Base-by-base conservation (phyloP, 768 basidiomycete genomes). In the Russula dissimulans region DNA sequence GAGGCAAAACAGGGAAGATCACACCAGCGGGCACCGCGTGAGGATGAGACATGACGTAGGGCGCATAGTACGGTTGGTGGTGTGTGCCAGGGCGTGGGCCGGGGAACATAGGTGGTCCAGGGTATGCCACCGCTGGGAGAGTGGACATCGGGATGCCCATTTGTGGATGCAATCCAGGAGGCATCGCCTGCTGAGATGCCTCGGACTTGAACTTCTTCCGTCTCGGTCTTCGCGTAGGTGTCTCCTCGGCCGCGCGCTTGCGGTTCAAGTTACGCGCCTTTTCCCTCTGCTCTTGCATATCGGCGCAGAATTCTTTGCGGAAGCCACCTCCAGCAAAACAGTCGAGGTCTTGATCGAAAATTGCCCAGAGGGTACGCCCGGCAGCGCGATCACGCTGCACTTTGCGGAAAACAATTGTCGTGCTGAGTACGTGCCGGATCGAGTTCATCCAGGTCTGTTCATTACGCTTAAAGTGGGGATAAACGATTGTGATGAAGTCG, bases 371-470 rank as follows among this genome's bases (percentile, higher is more conserved):
- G 26, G 89, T 90, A 50, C 91, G 82, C 38, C 93, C 91, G 38
- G 88, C 80, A 29, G 83, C 79, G 12, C 87, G 82, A 60, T 90
- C 86, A 22, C 93, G 77, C 3, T 84, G 81, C 0, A 87, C 83
- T 67, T 95, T 97, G 63, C 91, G 83, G 72, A 97, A 97, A 67
- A 87, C 88, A 41, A 87, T 83, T 46, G 95, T 95, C 3, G 94
- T 91, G 64, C 90, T 93, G 29, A 98, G 79, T 50, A 95, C 94
- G 72, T 98, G 95, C n/a, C 95, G 83, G 61, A 98, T 92, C 57
- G 92, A 95, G 72, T 97, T 97, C 84, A 95, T 94, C 95, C 95
- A 98, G 6, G 93, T 95, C 4, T 87, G 82, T 67, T 97, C 94
- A 22, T 88, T 87, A 59, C 89, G 87, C 72, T 92, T 91, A 75